Base-by-base conservation (phyloP, 805 yeast species). In the Ogataea saltuana region DNA sequence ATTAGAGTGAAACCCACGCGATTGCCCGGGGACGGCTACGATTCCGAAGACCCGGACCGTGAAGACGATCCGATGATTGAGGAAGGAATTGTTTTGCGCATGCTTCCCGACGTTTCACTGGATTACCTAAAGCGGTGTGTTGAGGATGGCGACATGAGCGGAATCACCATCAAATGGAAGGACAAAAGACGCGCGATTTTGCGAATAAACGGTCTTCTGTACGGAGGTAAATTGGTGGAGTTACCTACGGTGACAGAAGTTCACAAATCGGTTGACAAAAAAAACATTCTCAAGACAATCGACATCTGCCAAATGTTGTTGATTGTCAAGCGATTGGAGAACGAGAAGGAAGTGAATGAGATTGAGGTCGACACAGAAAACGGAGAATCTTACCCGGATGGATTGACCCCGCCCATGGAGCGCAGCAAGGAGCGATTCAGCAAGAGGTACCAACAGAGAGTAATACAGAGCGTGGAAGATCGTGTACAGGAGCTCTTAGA, bases 41-140 rank as follows among this genome's bases (percentile, higher is more conserved):
- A 91, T 59, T 85, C 96, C 2, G 98, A 91, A 56, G 97, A 95
- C 15, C 95, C 97, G 0, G 98, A 91, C 52, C 70, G 88, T 19
- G 99, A 93, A 60, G 97, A 89, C 47, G 97, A 93, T 58, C 98
- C 99, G 1, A 67, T 88, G 48, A 70, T 88, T 7, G 98, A 93
- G 58, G 95, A 88, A 51, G 96, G 93, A 0, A 72, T 93, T 1
- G 72, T 89, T 1, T 62, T 93, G 32, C 72, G 99, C 42, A 81
- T 91, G 67, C 51, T 82, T n/a, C 68, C 71, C 1, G 73, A 78
- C 53, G 88, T 83, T 46, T 83, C 84, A 43, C 64, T 87, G 27
- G 96, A 87, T 44, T 79, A 77, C 47, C 77, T 91, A 8, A 80
- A 84, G 43, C 77, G 80, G 41, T 88, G 93, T 15, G 84, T 83